A percentile compares a stretch with the other conserved stretches of the same genome.
These are phyloP conservation scores for Apiospora aurea DNA, from an alignment of 2,329 filamentous ascomycete species.

Conservation along the genomic window DNA sequence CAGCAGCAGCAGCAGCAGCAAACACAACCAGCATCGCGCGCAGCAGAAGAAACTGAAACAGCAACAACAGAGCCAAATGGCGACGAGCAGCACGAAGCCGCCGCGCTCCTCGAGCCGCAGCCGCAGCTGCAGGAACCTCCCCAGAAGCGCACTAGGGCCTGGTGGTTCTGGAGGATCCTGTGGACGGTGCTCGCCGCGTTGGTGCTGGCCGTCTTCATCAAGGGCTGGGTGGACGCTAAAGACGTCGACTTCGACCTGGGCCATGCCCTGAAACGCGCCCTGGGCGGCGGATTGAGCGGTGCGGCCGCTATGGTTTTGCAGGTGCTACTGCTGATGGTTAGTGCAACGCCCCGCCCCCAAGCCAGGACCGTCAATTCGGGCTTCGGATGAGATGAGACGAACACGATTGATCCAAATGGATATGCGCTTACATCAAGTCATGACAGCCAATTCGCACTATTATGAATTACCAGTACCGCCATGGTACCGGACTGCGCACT, in stretches of 20 bases:
- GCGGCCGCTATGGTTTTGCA: constrained; percentile 57
- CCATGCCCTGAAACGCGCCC: constrained; percentile 51
- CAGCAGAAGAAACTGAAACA: neutral
- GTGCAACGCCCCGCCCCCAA: constrained; percentile 5
- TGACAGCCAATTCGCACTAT: constrained; percentile 54
- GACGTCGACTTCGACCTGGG: constrained; percentile 54
- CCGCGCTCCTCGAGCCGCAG: constrained; percentile 33
- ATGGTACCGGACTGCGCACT: constrained; percentile 49
- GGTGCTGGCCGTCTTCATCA: constrained; percentile 48
- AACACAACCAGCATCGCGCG: neutral
- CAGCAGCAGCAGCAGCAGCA: neutral
- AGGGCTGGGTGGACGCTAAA: constrained; percentile 53
- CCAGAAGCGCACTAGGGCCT: constrained; percentile 32
- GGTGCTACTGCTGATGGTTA: constrained; percentile 55
- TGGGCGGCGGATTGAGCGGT: constrained; percentile 55
- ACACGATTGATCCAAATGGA: neutral
- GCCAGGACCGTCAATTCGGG: neutral
- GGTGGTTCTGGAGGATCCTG: constrained; percentile 46
- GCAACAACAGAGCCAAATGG: neutral
- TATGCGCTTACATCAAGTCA: neutral
- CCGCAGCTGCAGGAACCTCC: constrained; percentile 26
- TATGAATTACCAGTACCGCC: constrained; percentile 60
- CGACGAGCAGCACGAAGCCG: constrained; percentile 32
- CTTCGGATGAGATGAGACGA: neutral
- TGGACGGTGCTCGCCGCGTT: constrained; percentile 44